These are phyloP conservation scores for Cladosporium sp. DNA, from an alignment of 2,329 filamentous ascomycete species.

Conservation along the genomic window DNA sequence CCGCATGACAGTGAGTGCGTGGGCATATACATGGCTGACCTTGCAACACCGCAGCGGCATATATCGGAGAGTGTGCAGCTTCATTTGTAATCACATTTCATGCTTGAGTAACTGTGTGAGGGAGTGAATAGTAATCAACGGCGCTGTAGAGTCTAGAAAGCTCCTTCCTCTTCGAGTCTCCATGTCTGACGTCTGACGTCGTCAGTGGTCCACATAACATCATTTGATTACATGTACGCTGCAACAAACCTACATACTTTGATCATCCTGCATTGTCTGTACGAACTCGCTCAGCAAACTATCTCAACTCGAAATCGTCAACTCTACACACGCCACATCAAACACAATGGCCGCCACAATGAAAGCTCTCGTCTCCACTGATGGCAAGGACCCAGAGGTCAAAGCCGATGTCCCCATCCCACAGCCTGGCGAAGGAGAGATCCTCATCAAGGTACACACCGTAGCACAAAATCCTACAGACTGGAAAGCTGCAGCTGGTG, in stretches of 20 bases:
- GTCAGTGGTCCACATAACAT: slow-evolving; percentile 2
- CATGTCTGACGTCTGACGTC: neutral
- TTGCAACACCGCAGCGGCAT: neutral
- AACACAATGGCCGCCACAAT: slow-evolving; percentile 14
- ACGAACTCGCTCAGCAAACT: too few species aligned
- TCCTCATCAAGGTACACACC: slow-evolving; percentile 31
- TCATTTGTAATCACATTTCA: neutral
- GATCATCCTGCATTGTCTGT: too few species aligned
- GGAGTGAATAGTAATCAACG: too few species aligned
- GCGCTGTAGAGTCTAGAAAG: neutral
- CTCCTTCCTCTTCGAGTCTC: neutral
- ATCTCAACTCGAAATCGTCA: neutral
- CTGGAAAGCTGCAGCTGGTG: slow-evolving; percentile 22
- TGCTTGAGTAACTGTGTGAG: neutral
- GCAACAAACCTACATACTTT: neutral
- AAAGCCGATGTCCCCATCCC: slow-evolving; percentile 27
- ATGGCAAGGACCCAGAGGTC: slow-evolving; percentile 20
- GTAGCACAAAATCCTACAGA: slow-evolving; percentile 34
- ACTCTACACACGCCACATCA: neutral
- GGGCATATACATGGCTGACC: neutral
- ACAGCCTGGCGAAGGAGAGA: slow-evolving; percentile 26
- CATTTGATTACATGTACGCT: neutral
- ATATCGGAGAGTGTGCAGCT: neutral
- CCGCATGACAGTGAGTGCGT: neutral
- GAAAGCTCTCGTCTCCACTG: slow-evolving; percentile 15